Evolutionary conservation across 106 monocot genomes (phyloP).

Genomic region (Alisma plantagoaquatica): DNA sequence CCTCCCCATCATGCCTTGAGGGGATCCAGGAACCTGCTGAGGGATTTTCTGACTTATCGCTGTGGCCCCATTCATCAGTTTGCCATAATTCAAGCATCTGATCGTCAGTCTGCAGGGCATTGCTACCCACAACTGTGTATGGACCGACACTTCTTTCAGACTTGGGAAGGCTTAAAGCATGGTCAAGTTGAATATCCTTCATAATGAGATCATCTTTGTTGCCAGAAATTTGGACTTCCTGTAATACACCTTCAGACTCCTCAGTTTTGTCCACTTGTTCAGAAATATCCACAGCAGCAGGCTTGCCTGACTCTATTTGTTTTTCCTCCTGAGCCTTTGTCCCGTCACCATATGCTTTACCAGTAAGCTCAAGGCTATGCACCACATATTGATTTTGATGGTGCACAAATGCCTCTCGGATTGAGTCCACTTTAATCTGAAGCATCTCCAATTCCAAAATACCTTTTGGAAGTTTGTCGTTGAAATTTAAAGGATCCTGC

Average conservation of each 20-base stretch:
- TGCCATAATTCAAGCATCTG: conserved; percentile 59
- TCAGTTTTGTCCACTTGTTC: too few relatives aligned
- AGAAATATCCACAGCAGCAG: background rate
- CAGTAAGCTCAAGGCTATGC: conserved; percentile 3
- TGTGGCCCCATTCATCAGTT: conserved; percentile 28
- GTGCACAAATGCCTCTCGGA: conserved; percentile 31
- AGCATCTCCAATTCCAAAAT: conserved; percentile 39
- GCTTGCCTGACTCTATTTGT: background rate
- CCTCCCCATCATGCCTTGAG: conserved; percentile 23
- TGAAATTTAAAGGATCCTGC: conserved; percentile 3
- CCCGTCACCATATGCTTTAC: conserved; percentile 2
- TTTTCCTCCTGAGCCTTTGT: background rate
- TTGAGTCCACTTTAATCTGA: conserved; percentile 38
- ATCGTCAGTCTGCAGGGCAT: conserved; percentile 25
- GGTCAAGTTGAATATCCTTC: conserved; percentile 89
- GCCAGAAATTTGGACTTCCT: conserved; percentile 1
- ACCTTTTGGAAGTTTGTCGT: conserved; percentile 6
- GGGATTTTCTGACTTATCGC: conserved; percentile 1
- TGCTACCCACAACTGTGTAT: background rate
- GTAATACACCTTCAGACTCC: background rate
- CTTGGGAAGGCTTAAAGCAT: conserved; percentile 31
- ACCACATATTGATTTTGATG: conserved; percentile 16
- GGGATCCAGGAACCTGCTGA: too few relatives aligned
- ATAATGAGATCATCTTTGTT: conserved; percentile 26
- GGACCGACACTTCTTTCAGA: background rate